A percentile compares a stretch with the other conserved stretches of the same genome.
These are phyloP conservation scores for Diaporthe sp. DNA, from an alignment of 2,329 filamentous ascomycete species.

Conservation along the genomic window DNA sequence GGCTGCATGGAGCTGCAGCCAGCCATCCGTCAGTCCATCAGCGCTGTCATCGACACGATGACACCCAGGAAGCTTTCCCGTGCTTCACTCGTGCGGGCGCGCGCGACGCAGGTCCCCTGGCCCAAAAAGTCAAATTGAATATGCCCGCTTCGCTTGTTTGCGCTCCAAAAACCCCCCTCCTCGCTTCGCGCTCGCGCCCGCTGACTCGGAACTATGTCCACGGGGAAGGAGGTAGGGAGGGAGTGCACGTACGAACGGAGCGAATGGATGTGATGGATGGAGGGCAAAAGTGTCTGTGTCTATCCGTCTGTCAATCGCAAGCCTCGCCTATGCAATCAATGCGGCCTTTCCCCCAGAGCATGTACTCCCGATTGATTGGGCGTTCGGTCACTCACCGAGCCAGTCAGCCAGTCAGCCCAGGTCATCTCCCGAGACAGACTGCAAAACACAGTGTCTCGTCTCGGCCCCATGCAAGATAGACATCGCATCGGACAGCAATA, in stretches of 20 bases:
- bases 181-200: neutral
- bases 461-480: slow-evolving; percentile 11
- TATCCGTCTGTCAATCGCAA: neutral
- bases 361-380: slow-evolving; percentile 1
- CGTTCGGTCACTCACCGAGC: slow-evolving; percentile 16
- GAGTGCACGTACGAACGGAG: neutral
- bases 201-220: slow-evolving; percentile 10
- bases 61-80: slow-evolving; percentile 13
- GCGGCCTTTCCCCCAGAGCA: neutral
- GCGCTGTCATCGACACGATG: neutral
- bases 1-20: neutral
- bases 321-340: neutral
- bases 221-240: neutral
- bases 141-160: neutral
- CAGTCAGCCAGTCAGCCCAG: slow-evolving; percentile 6
- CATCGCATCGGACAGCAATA: neutral
- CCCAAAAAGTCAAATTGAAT: slow-evolving; percentile 20
- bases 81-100: slow-evolving; percentile 24
- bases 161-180: too few relatives aligned
- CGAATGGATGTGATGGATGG: too few relatives aligned
- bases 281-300: neutral
- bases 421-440: slow-evolving; percentile 6
- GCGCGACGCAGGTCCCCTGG: neutral
- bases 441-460: neutral
- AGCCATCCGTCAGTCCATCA: neutral